Base-by-base conservation (phyloP, 2,329 filamentous ascomycete genomes). In the Xylaria hypoxylon region DNA sequence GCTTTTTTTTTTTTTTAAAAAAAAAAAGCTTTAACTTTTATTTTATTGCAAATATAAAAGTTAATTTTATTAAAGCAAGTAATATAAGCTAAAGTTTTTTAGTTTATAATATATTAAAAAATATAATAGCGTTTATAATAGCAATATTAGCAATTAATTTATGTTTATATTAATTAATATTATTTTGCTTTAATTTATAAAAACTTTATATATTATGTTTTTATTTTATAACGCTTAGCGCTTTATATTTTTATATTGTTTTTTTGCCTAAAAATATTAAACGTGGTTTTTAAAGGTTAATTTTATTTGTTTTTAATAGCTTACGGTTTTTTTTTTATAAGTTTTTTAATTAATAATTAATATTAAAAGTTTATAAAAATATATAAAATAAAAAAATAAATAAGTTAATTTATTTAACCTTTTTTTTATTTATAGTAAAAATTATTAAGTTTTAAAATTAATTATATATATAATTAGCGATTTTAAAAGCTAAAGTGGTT, bases 1-100 rank as follows among this genome's bases (percentile, higher is more conserved):
- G 13, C 26, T 33, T 51, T 33, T 51, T 51, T 13, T 17, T 48
- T 26, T 48, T 48, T n/a, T n/a, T n/a, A n/a, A n/a, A n/a, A n/a
- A n/a, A n/a, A n/a, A n/a, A n/a, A n/a, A n/a, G n/a, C n/a, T n/a
- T n/a, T n/a, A n/a, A n/a, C n/a, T n/a, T n/a, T n/a, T n/a, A n/a
- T n/a, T 1, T 17, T 28, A 5, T 28, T 48, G 26, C 6, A 28
- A 28, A 26, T 24, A 24, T 24, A 24, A 26, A 15, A 1, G 11
- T 48, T 28, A 28, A 48, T 48, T 48, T 48, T 48, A 26, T 17
- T 11, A n/a, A 48, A 28, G 15, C 5, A 11, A 28, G 26, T 48
- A 26, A 48, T 13, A 5, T 13, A n/a, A 10, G n/a, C 10, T 45
- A 22, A 10, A 2, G 1, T 22, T 45, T 45, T 45, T 45, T 26